Base-by-base conservation (phyloP, 1,284 basidiomycete genomes). In the Trametes hirsuta region DNA sequence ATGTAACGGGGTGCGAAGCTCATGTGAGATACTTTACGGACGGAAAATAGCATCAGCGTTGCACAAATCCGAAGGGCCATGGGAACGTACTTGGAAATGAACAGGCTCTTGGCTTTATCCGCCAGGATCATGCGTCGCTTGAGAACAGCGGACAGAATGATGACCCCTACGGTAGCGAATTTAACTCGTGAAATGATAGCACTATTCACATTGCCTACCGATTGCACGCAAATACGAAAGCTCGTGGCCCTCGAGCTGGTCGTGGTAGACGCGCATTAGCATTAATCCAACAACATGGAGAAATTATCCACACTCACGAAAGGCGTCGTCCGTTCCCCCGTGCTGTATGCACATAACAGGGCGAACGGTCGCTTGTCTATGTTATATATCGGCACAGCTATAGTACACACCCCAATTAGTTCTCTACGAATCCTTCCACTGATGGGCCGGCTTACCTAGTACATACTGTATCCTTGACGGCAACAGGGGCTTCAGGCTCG, bases 321-420 rank as follows among this genome's bases (percentile, higher is more conserved):
- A 69, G 92, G 87, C 70, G 91, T 90, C 10, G 85, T 83, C 66
- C 91, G 84, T 67, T 91, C 87, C 44, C 87, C 86, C 0, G 90
- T 91, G 72, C 91, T 93, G 75, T 96, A 97, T 4, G 94, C 94
- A 68, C 94, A 96, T 39, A 98, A 80, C 67, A 98, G 75, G 2
- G 94, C 94, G 69, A 98, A 98, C 0, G 95, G 95, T 56, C 91
- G 87, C 75, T 95, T 93, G 77, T 97, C 94, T 55, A 97, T 88
- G 64, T 96, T 96, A 74, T 94, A 96, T 50, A 98, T 91, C 1
- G 95, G 96, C 18, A 97, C 93, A 54, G 87, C 91, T 93, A 59
- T 22, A n/a, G 22, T 34, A 3, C 37, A 54, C 12, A 54, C 39
- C 11, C 39, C 9, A 34, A 4, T 18, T n/a, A 45, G 44, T 36